Evolutionary conservation across 495 filamentous ascomycete genomes (phyloP).

Genomic region (Wilcoxina mikolae): DNA sequence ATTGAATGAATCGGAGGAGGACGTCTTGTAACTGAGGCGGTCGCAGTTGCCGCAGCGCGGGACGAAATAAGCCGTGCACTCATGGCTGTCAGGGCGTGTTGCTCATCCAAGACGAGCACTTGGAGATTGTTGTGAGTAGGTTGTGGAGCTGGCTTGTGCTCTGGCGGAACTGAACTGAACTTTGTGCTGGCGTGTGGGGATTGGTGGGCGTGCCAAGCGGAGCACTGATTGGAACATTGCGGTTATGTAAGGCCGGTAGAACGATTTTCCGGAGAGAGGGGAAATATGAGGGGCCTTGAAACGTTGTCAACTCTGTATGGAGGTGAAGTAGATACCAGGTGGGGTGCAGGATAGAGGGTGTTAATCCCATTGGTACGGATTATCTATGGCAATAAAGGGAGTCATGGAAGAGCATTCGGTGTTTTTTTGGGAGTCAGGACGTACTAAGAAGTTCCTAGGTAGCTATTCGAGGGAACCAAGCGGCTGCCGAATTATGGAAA

Average conservation of each 20-base stretch:
- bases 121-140: background rate
- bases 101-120: slow-evolving; percentile 5
- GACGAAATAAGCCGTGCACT: slow-evolving; percentile 26
- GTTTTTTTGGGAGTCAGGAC: background rate
- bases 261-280: background rate
- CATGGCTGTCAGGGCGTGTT: slow-evolving; percentile 14
- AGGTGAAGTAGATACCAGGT: background rate
- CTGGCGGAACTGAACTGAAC: too few species aligned
- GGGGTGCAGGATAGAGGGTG: too few species aligned
- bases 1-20: slow-evolving; percentile 9
- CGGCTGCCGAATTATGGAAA: too few species aligned
- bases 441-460: background rate
- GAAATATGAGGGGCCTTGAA: background rate
- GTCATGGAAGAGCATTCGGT: background rate
- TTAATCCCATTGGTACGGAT: too few species aligned
- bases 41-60: slow-evolving; percentile 5
- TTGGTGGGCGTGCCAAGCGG: background rate
- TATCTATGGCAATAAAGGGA: too few species aligned
- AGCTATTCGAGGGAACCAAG: too few species aligned
- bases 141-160: too few species aligned
- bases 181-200: background rate
- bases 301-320: background rate
- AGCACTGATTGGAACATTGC: background rate
- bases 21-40: slow-evolving; percentile 7
- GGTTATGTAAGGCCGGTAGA: slow-evolving; percentile 2